These are phyloP conservation scores for Catunica adiposa DNA, from an alignment of 2,329 filamentous ascomycete genomes.

Conservation along the genomic window DNA sequence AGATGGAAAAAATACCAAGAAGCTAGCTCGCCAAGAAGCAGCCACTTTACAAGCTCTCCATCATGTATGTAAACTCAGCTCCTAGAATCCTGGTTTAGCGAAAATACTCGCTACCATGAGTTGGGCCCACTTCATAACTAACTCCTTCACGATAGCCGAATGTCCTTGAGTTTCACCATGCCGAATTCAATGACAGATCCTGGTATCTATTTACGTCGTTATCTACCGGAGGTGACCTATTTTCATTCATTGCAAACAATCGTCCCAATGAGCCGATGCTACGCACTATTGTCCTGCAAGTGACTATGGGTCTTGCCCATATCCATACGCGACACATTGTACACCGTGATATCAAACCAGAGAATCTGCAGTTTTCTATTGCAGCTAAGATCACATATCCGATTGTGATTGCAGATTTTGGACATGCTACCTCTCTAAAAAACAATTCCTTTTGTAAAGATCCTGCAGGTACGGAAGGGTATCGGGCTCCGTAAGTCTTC, in stretches of 20 bases:
- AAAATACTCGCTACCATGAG: background rate
- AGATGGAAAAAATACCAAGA: conserved; percentile 27
- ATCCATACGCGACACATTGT: conserved; percentile 33
- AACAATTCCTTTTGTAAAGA: conserved; percentile 27
- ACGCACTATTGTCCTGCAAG: conserved; percentile 28
- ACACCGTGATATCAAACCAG: conserved; percentile 38
- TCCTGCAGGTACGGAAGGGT: conserved; percentile 29
- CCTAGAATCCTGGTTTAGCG: background rate
- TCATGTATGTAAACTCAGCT: conserved; percentile 29
- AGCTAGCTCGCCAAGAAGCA: conserved; percentile 18
- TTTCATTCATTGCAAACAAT: conserved; percentile 26
- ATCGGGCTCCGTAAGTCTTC: conserved; percentile 33
- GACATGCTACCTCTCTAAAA: conserved; percentile 28
- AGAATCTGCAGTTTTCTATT: conserved; percentile 34
- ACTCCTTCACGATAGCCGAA: conserved; percentile 7
- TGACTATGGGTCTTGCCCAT: conserved; percentile 30
- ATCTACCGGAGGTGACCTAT: conserved; percentile 37
- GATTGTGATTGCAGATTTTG: conserved; percentile 37
- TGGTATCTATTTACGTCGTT: conserved; percentile 41
- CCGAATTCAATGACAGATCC: background rate
- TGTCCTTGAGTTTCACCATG: conserved; percentile 6
- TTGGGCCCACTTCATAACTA: background rate
- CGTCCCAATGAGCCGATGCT: conserved; percentile 6
- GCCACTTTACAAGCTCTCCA: conserved; percentile 35
- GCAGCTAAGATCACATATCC: conserved; percentile 29